Evolutionary conservation across 495 filamentous ascomycete genomes (phyloP).

Genomic region (Articulospora tetracladia): DNA sequence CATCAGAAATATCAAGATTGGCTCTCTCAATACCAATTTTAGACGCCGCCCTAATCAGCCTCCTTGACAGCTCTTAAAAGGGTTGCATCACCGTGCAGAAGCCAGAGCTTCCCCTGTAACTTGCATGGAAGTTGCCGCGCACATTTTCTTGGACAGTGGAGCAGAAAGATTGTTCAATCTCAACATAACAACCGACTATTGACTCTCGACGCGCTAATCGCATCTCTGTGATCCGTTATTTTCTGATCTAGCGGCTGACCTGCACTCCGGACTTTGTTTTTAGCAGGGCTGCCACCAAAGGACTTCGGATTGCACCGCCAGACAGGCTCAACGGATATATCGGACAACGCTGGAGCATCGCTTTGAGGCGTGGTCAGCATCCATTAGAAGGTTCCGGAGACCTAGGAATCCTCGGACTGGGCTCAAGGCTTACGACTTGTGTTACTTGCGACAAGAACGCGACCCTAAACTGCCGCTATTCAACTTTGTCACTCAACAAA

Average conservation of each 20-base stretch:
- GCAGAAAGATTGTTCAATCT: background rate
- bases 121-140: constrained; percentile 1
- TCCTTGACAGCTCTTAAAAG: background rate
- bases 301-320: no score
- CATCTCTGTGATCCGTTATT: no score
- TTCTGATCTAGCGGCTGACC: background rate
- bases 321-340: background rate
- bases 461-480: no score
- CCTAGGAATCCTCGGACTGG: no score
- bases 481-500: background rate
- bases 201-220: no score
- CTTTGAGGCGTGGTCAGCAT: background rate
- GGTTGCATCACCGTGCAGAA: constrained; percentile 18
- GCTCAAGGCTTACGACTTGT: no score
- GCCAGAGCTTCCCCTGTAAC: constrained; percentile 9
- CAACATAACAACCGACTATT: background rate
- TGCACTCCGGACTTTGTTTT: background rate
- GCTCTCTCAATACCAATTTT: background rate
- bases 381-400: background rate
- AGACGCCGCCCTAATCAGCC: background rate
- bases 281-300: background rate
- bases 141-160: background rate
- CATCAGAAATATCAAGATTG: background rate
- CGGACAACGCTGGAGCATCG: background rate
- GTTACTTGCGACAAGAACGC: no score